A percentile compares a stretch with the other conserved stretches of the same genome.
Evolutionary conservation across 2,329 filamentous ascomycete species (phyloP).

Genomic region (Hysterium pulicare): DNA sequence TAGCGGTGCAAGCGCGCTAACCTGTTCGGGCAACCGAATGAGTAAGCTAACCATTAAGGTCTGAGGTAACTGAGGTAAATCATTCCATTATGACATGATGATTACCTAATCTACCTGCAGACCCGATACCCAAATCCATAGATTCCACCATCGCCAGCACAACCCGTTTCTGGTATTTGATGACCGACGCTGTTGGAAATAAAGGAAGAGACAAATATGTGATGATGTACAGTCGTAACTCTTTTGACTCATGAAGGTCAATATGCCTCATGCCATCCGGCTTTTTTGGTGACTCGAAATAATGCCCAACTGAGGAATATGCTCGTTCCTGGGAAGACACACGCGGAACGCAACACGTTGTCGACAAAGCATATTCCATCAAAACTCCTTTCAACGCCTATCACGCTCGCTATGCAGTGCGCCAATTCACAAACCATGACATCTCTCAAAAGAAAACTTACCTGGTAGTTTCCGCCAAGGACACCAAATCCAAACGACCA

Average conservation of each 20-base stretch:
- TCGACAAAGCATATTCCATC: no score
- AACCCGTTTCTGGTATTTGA: neutral
- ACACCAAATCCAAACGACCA: neutral
- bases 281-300: neutral
- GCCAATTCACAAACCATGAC: conserved; percentile 6
- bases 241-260: neutral
- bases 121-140: neutral
- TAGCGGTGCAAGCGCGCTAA: no score
- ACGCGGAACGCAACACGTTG: neutral
- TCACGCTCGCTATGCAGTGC: conserved; percentile 36
- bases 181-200: neutral
- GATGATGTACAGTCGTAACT: conserved; percentile 1
- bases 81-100: neutral
- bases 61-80: no score
- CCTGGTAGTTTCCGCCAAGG: neutral
- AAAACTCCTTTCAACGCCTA: conserved; percentile 22
- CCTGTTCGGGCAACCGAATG: no score
- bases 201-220: neutral
- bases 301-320: neutral
- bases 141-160: no score
- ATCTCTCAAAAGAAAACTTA: conserved; percentile 3
- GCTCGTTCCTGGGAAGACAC: neutral
- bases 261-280: neutral
- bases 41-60: no score
- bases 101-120: neutral